A percentile compares a stretch with the other conserved stretches of the same genome.
Conservation (phyloP, 2,329 filamentous ascomycete genomes). For the Ramularia endophylla region DNA sequence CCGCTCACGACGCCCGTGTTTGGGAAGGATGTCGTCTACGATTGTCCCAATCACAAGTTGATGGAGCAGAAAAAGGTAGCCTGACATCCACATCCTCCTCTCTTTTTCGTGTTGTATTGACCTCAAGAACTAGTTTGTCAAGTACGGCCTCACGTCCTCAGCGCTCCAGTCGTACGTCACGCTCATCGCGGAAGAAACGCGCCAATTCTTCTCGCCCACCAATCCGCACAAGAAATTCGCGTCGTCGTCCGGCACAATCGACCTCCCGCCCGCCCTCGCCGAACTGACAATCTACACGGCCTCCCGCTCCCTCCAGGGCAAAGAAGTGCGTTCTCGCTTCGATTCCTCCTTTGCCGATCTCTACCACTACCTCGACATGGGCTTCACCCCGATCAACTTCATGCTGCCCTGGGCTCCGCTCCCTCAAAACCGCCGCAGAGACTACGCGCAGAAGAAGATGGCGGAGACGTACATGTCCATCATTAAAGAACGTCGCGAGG, state of each 20-base stretch:
- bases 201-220: constrained; percentile 64
- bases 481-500: constrained; percentile 60
- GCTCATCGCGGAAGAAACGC: constrained; percentile 69
- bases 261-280: constrained; percentile 70
- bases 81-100: no score
- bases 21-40: constrained; percentile 81
- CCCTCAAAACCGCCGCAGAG: constrained; percentile 79
- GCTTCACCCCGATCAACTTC: constrained; percentile 85
- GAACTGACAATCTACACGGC: constrained; percentile 89
- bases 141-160: constrained; percentile 69
- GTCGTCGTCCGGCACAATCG: constrained; percentile 51
- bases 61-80: constrained; percentile 94
- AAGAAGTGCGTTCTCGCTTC: constrained; percentile 73
- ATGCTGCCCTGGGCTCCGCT: constrained; percentile 83
- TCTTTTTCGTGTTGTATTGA: no score
- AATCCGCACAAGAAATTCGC: constrained; percentile 38
- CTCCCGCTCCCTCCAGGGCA: constrained; percentile 76
- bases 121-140: constrained; percentile 61
- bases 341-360: constrained; percentile 73
- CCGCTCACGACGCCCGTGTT: constrained; percentile 68
- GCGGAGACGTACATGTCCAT: constrained; percentile 77
- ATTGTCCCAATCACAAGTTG: constrained; percentile 83
- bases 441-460: constrained; percentile 74
- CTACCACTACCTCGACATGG: constrained; percentile 86
- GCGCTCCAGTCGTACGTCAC: constrained; percentile 71